Evolutionary conservation across 2,329 filamentous ascomycete genomes (phyloP), one percentile per base, ranked within the genome.

Genomic region (Nannizzia gypsea): DNA sequence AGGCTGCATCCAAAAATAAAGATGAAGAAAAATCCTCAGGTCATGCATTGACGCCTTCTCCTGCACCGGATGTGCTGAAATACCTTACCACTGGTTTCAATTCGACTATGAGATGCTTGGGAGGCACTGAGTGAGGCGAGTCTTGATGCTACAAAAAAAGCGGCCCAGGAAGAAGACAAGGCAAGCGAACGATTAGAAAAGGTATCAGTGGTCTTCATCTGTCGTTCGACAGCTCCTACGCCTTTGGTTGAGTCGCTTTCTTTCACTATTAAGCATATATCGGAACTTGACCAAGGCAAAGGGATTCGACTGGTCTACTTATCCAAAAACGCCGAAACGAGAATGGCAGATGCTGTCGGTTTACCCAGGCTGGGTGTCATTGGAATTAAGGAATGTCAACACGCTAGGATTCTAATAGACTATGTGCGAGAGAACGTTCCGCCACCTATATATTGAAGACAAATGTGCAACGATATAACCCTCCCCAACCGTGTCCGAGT

Each of bases 231-330:
- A 13, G 60, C 65, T 22, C 60, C 65, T 34, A 38, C 60, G 15
- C 50, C 65, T 9, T 61, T 70, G 24, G 63, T 64, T 54, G 55
- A 64, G 6, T 65, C 68, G 54, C 59, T 70, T 26, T 66, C 67
- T 6, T 60, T 65, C n/a, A 64, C 68, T 6, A 55, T 62, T 28
- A 48, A 62, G n/a, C 57, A 59, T 15, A 63, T 65, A 52, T 67
- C 62, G 17, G 57, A 57, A 3, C 52, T 38, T 22, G 22, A 59
- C 42, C 59, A 64, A 28, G 31, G 44, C 6, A 60, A 61, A 8
- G 36, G 63, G 26, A 70, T 67, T 9, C 69, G 69, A 13, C 66
- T 76, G 5, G 63, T 77, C 9, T 61, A 67, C 9, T 67, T 77
- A 1, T 64, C 69, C 11, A 66, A 56, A 17, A 56, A 44, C 26